phyloP scores from a whole-genome alignment of 2,329 filamentous ascomycete species.

The Botrytis pseudocinerea region DNA sequence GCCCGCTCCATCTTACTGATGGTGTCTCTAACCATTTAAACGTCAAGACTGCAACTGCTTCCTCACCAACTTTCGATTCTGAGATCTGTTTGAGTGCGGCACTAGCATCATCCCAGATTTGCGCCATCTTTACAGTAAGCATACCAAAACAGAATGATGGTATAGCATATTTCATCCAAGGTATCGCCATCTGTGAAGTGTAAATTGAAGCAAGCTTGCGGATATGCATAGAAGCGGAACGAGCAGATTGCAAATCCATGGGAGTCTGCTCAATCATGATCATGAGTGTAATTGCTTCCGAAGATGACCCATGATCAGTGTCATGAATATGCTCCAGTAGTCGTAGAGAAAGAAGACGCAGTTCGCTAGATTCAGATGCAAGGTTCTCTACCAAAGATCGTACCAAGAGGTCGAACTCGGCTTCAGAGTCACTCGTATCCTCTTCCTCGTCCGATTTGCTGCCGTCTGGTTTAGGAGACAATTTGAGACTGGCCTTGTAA shows the following conservation, averaged over 20 bases:
- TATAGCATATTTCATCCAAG: constrained; percentile 70
- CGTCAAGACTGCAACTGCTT: constrained; percentile 67
- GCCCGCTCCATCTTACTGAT: constrained; percentile 55
- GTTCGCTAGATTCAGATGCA: constrained; percentile 69
- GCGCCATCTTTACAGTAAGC: constrained; percentile 80
- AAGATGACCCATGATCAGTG: constrained; percentile 49
- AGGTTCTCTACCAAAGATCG: constrained; percentile 71
- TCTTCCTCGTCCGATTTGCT: constrained; percentile 20
- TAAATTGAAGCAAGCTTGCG: constrained; percentile 63
- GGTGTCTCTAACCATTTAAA: constrained; percentile 73
- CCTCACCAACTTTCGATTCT: constrained; percentile 69
- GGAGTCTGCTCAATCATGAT: constrained; percentile 78
- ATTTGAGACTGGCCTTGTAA: constrained; percentile 49
- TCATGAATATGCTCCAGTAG: constrained; percentile 65
- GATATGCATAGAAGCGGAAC: constrained; percentile 81
- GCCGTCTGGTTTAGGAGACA: constrained; percentile 22
- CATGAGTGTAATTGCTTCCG: constrained; percentile 62
- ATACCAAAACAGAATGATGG: constrained; percentile 86
- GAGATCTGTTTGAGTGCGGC: constrained; percentile 74
- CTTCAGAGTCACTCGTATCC: constrained; percentile 43
- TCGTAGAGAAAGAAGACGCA: constrained; percentile 72
- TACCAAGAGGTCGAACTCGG: constrained; percentile 62
- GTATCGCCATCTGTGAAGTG: constrained; percentile 60
- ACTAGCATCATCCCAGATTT: constrained; percentile 83
- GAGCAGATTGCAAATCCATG: constrained; percentile 71